Conservation (phyloP, 495 filamentous ascomycete species). For the Parathielavia hyrcaniae region DNA sequence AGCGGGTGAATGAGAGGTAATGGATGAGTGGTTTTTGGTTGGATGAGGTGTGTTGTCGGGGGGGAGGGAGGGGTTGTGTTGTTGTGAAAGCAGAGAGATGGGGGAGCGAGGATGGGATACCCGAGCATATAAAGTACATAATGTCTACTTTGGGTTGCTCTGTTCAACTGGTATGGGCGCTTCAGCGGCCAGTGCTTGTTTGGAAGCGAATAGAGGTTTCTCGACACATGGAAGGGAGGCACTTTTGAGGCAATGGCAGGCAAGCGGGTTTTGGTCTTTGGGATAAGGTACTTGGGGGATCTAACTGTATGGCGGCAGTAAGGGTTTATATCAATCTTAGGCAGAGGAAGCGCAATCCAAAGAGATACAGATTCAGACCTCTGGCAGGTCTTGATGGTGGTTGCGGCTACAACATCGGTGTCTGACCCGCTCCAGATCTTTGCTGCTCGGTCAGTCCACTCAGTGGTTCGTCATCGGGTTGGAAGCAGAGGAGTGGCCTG, state of each 20-base stretch:
- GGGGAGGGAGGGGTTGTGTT: neutral
- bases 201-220: neutral
- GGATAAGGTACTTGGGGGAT: neutral
- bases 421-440: no score
- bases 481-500: no score
- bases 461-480: no score
- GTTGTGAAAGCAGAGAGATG: neutral
- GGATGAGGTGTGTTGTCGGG: neutral
- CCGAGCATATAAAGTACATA: slow-evolving; percentile 15
- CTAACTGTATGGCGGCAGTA: neutral
- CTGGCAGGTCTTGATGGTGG: no score
- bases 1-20: neutral
- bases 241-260: slow-evolving; percentile 2
- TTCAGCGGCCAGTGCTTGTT: neutral
- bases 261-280: neutral
- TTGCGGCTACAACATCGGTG: no score
- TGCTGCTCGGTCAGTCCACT: no score
- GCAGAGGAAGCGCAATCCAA: neutral
- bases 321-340: neutral
- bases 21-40: neutral
- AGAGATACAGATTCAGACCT: neutral
- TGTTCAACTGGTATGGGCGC: neutral
- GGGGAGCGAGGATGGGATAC: neutral
- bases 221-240: neutral
- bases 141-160: slow-evolving; percentile 16